Evolutionary conservation across 768 basidiomycete genomes (phyloP).

Genomic region (Hericium coralloides): DNA sequence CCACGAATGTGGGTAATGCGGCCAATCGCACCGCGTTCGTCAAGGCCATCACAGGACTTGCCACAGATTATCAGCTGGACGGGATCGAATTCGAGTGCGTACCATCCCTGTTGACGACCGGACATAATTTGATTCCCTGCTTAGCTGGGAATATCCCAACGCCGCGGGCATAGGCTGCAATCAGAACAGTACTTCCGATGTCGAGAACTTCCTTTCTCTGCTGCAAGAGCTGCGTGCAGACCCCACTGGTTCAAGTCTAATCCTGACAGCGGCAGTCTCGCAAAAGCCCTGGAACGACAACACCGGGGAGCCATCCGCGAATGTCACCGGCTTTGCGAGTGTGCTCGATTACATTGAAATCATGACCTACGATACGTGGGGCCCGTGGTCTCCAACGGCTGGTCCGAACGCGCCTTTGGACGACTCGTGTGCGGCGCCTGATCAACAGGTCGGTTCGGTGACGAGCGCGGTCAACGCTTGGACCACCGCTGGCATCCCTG

Average conservation of each 20-base stretch:
- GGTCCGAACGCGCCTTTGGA: slow-evolving; percentile 12
- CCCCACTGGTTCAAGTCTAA: slow-evolving; percentile 42
- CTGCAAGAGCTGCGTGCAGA: slow-evolving; percentile 56
- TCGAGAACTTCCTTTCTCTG: slow-evolving; percentile 68
- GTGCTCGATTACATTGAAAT: slow-evolving; percentile 13
- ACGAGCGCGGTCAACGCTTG: slow-evolving; percentile 9
- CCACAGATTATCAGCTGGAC: slow-evolving; percentile 2
- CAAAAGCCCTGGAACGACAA: neutral
- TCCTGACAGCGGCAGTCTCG: slow-evolving; percentile 58
- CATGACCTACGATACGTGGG: slow-evolving; percentile 14
- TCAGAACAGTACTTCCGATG: slow-evolving; percentile 42
- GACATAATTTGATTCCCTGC: slow-evolving; percentile 1
- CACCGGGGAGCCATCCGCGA: neutral
- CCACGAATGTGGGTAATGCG: slow-evolving; percentile 2
- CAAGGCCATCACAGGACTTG: neutral
- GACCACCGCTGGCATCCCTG: slow-evolving; percentile 6
- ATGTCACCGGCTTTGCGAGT: slow-evolving; percentile 5
- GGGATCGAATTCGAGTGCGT: slow-evolving; percentile 11
- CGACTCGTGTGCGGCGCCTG: slow-evolving; percentile 3
- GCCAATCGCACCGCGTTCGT: slow-evolving; percentile 7
- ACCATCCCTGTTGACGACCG: neutral
- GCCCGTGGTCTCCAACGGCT: neutral
- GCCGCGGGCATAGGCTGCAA: slow-evolving; percentile 63
- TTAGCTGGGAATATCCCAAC: slow-evolving; percentile 46
- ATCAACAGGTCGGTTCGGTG: slow-evolving; percentile 2